These are phyloP conservation scores for Hanseniaspora nectarophila DNA, from an alignment of 805 yeast genomes.

Conservation along the genomic window DNA sequence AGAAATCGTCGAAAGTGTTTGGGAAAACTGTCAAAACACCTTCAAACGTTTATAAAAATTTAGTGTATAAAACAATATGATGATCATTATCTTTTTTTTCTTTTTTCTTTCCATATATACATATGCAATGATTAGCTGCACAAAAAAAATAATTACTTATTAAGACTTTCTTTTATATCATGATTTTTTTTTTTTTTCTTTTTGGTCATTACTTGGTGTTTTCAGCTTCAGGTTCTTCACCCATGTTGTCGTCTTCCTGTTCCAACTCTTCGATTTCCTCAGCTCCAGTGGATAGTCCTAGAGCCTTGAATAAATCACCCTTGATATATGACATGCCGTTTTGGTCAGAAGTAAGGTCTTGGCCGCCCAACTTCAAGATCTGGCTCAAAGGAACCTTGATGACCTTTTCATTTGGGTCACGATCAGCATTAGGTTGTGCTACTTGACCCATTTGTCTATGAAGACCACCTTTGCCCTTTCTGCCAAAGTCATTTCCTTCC, in stretches of 20 bases:
- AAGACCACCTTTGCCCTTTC: slow-evolving; percentile 17
- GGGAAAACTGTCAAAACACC: slow-evolving; percentile 39
- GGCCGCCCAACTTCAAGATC: slow-evolving; percentile 12
- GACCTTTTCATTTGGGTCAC: slow-evolving; percentile 8
- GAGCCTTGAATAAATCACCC: slow-evolving; percentile 49
- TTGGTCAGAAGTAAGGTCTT: slow-evolving; percentile 32
- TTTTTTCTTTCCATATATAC: background rate
- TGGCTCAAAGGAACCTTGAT: slow-evolving; percentile 14
- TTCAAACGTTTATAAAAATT: slow-evolving; percentile 21
- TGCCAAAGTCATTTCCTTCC: slow-evolving; percentile 25
- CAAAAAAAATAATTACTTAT: no score
- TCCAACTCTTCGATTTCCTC: slow-evolving; percentile 26
- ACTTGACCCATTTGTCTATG: slow-evolving; percentile 7
- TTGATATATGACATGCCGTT: slow-evolving; percentile 55
- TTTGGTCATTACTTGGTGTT: slow-evolving; percentile 11
- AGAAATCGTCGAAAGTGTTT: slow-evolving; percentile 38
- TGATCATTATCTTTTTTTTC: background rate
- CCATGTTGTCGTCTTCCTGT: slow-evolving; percentile 19
- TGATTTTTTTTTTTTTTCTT: slow-evolving; percentile 8
- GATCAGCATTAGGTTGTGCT: no score
- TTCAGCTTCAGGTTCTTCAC: slow-evolving; percentile 11
- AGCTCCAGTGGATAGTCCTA: slow-evolving; percentile 31
- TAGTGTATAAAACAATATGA: no score
- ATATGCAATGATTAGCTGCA: background rate
- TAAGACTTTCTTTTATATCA: background rate